A percentile compares a stretch with the other conserved stretches of the same genome.
phyloP scores from a whole-genome alignment of 345 rosid genomes.

The Leavenworthia alabamica region DNA sequence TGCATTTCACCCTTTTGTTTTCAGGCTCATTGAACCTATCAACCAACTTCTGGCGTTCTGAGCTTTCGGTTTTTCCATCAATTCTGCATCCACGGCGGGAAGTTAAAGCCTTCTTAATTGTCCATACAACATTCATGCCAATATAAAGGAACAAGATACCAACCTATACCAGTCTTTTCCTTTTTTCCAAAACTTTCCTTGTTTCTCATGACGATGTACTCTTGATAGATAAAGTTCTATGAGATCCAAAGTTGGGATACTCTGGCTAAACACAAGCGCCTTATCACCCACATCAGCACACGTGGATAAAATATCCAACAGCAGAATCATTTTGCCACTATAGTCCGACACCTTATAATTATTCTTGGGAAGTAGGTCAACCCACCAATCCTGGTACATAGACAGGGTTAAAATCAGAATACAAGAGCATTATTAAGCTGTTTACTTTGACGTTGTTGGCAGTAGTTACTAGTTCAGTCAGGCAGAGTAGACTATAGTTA shows the following conservation, averaged over 20 bases:
- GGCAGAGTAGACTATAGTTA: conserved; percentile 17
- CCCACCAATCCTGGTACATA: conserved; percentile 86
- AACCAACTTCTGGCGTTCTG: conserved; percentile 91
- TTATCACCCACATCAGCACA: conserved; percentile 78
- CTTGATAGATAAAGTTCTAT: conserved; percentile 87
- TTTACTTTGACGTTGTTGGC: neutral
- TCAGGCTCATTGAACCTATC: conserved; percentile 86
- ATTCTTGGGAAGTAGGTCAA: conserved; percentile 70
- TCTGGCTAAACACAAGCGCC: conserved; percentile 94
- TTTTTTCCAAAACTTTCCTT: conserved; percentile 86
- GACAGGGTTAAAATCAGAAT: conserved; percentile 6
- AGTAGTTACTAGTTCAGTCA: neutral
- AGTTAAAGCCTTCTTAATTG: conserved; percentile 16
- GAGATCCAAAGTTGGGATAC: conserved; percentile 96
- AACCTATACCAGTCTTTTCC: conserved; percentile 99
- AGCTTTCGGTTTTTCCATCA: conserved; percentile 97
- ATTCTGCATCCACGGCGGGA: conserved; percentile 44
- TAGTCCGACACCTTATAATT: conserved; percentile 61
- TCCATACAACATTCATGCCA: neutral
- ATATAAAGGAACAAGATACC: conserved; percentile 26
- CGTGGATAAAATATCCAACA: conserved; percentile 77
- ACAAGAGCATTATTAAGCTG: neutral
- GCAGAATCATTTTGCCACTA: conserved; percentile 98
- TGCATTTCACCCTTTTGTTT: conserved; percentile 84
- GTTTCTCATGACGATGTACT: conserved; percentile 61